phyloP scores from a whole-genome alignment of 2,329 filamentous ascomycete species.

The Apiospora arundinis region DNA sequence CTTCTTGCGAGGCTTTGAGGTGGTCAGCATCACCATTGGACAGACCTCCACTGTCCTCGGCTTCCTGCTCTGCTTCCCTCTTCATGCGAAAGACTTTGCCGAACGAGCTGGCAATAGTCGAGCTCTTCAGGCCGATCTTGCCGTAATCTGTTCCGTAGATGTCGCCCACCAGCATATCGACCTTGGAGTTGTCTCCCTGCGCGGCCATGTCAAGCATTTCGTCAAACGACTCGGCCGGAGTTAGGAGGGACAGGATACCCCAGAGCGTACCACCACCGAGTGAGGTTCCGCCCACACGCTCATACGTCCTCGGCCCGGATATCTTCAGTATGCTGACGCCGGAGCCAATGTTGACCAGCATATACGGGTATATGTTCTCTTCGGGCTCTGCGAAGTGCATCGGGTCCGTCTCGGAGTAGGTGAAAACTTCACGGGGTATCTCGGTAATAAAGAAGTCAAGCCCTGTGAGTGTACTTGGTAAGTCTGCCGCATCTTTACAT shows the following conservation, averaged over 20 bases:
- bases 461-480: slow-evolving; percentile 54
- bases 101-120: slow-evolving; percentile 93
- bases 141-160: slow-evolving; percentile 96
- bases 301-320: slow-evolving; percentile 82
- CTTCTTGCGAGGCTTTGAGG: slow-evolving; percentile 20
- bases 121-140: slow-evolving; percentile 95
- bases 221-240: slow-evolving; percentile 93
- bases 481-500: background rate
- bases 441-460: slow-evolving; percentile 99
- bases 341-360: slow-evolving; percentile 97
- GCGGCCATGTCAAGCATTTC: slow-evolving; percentile 96
- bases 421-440: slow-evolving; percentile 96
- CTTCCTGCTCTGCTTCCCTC: slow-evolving; percentile 77
- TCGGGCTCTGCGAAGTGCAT: slow-evolving; percentile 85
- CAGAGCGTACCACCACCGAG: slow-evolving; percentile 97
- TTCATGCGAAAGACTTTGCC: slow-evolving; percentile 97
- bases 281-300: slow-evolving; percentile 93
- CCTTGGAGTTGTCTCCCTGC: slow-evolving; percentile 86
- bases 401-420: slow-evolving; percentile 87
- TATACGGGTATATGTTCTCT: slow-evolving; percentile 90
- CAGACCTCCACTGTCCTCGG: slow-evolving; percentile 72
- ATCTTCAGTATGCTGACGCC: slow-evolving; percentile 98
- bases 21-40: slow-evolving; percentile 55
- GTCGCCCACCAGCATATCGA: slow-evolving; percentile 96
- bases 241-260: slow-evolving; percentile 90